phyloP scores from a whole-genome alignment of 257 asterid species.

The Solanum megistacrolobum region DNA sequence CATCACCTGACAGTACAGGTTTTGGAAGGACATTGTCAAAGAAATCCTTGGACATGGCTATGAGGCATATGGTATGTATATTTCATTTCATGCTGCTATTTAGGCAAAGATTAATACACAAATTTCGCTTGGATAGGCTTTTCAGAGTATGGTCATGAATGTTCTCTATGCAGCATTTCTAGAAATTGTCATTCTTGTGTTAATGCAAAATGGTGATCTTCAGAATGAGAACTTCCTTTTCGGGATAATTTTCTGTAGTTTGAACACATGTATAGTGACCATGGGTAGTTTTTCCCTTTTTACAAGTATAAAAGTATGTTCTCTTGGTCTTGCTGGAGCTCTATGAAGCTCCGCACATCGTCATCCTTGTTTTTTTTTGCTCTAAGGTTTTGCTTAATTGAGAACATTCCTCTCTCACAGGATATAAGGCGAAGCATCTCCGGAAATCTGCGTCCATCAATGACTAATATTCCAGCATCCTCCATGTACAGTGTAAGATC shows the following conservation, averaged over 20 bases:
- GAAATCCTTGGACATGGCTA: conserved; percentile 23
- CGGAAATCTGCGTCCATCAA: neutral
- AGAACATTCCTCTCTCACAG: neutral
- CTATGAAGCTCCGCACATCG: neutral
- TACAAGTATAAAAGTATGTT: neutral
- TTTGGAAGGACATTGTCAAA: conserved; percentile 19
- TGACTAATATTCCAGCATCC: conserved; percentile 7
- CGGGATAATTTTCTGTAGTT: neutral
- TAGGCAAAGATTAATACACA: neutral
- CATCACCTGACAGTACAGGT: conserved; percentile 13
- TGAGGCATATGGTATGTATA: conserved; percentile 21
- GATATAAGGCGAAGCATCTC: conserved; percentile 14
- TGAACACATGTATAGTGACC: neutral
- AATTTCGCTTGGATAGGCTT: neutral
- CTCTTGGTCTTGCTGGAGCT: neutral
- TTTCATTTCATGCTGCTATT: neutral
- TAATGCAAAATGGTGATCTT: neutral
- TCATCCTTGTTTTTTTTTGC: neutral
- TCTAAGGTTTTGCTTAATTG: neutral
- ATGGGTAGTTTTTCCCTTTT: neutral
- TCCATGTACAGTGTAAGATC: conserved; percentile 13
- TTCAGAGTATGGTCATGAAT: neutral
- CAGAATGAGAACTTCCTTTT: neutral
- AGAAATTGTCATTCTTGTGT: neutral
- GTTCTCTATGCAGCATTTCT: neutral